Percentiles rank a stretch among this genome's conserved stretches.
phyloP scores from a whole-genome alignment of 768 basidiomycete genomes.

The Clavaria fumosa region DNA sequence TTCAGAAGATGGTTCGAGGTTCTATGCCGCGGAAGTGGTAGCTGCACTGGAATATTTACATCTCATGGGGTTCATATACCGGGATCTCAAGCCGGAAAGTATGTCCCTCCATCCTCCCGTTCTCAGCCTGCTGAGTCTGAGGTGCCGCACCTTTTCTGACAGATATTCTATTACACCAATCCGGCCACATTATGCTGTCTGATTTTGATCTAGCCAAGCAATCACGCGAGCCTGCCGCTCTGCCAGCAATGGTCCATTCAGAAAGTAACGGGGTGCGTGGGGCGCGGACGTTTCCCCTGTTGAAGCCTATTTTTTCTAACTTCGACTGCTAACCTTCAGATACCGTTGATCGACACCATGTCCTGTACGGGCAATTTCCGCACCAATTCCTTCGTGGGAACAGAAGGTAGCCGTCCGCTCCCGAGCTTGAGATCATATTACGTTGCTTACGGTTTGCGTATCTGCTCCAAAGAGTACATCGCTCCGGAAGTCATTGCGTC shows the following conservation, averaged over 20 bases:
- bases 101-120: conserved; percentile 20
- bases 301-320: conserved; percentile 2
- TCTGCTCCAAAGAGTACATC: conserved; percentile 68
- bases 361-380: conserved; percentile 95
- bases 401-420: conserved; percentile 53
- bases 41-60: conserved; percentile 97
- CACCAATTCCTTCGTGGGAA: conserved; percentile 98
- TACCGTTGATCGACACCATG: conserved; percentile 91
- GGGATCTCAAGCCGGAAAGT: conserved; percentile 99
- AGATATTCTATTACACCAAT: conserved; percentile 97
- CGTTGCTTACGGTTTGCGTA: conserved; percentile 7
- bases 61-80: conserved; percentile 98
- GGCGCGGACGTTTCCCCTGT: conserved; percentile 6
- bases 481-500: conserved; percentile 97
- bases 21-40: conserved; percentile 97
- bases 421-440: conserved; percentile 13
- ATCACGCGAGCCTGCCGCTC: conserved; percentile 69
- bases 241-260: conserved; percentile 77
- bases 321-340: conserved; percentile 26
- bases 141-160: conserved; percentile 4
- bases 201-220: conserved; percentile 99
- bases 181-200: conserved; percentile 98
- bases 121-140: not conserved
- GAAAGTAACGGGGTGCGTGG: conserved; percentile 75
- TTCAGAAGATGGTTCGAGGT: conserved; percentile 85